Percentiles rank a stretch among this genome's conserved stretches.
Evolutionary conservation across 306 rosid species (phyloP).

Genomic region (Rosa persica): DNA sequence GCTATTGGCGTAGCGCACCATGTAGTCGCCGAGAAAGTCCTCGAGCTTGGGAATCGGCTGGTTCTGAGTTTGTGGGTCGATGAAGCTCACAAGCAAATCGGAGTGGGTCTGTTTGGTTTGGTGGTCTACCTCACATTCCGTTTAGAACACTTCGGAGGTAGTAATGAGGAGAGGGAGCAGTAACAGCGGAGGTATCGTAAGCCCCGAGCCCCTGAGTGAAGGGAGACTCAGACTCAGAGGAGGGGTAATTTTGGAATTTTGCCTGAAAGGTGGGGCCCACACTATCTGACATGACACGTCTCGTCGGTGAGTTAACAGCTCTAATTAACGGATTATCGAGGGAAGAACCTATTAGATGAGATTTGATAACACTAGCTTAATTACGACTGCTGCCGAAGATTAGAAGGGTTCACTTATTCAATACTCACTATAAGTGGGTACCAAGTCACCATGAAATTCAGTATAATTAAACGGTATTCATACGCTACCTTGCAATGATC

Average conservation of each 20-base stretch:
- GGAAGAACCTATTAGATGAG: no score
- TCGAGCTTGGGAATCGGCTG: slow-evolving; percentile 78
- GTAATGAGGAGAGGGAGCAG: slow-evolving; percentile 52
- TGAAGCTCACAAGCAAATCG: slow-evolving; percentile 33
- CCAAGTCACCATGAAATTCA: no score
- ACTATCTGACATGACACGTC: no score
- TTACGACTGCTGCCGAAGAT: no score
- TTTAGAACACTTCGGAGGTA: slow-evolving; percentile 45
- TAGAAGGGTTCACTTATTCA: no score
- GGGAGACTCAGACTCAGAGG: slow-evolving; percentile 44
- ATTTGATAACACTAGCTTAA: no score
- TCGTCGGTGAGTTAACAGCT: no score
- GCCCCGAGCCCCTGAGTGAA: slow-evolving; percentile 49
- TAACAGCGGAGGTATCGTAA: slow-evolving; percentile 55
- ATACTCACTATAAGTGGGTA: no score
- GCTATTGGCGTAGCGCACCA: slow-evolving; percentile 70
- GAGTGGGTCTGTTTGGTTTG: not conserved
- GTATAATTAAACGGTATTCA: no score
- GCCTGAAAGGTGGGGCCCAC: no score
- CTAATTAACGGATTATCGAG: no score
- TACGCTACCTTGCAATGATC: no score
- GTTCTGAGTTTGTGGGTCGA: slow-evolving; percentile 32
- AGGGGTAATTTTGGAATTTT: slow-evolving; percentile 1
- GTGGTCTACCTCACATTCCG: slow-evolving; percentile 36
- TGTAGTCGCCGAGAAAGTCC: slow-evolving; percentile 80